These are phyloP conservation scores for Lepiota venenata DNA, from an alignment of 768 basidiomycete species.

Conservation along the genomic window DNA sequence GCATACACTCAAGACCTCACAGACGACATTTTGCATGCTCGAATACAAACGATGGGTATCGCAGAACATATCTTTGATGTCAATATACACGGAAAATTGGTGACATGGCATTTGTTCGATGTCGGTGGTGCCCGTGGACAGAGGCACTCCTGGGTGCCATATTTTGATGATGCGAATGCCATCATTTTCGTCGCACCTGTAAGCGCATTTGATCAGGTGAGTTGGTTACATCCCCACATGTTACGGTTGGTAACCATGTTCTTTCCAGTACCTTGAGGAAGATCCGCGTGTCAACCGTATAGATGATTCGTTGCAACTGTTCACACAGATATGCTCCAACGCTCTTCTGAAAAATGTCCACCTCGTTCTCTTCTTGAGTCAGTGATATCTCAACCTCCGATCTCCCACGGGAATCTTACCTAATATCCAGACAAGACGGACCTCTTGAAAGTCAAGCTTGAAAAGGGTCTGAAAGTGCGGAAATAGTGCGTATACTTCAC, in stretches of 20 bases:
- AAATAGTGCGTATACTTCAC: conserved; percentile 60
- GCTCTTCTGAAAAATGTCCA: conserved; percentile 70
- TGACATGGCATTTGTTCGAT: conserved; percentile 73
- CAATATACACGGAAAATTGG: conserved; percentile 71
- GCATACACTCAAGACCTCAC: conserved; percentile 26
- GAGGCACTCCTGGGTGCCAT: conserved; percentile 77
- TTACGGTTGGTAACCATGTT: conserved; percentile 6
- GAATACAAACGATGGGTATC: conserved; percentile 88
- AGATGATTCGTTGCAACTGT: conserved; percentile 85
- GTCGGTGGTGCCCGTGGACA: conserved; percentile 72
- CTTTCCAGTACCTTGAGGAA: conserved; percentile 74
- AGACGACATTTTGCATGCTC: conserved; percentile 89
- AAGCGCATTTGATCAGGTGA: conserved; percentile 76
- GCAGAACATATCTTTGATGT: conserved; percentile 83
- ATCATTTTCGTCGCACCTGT: conserved; percentile 81
- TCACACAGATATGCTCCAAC: conserved; percentile 83
- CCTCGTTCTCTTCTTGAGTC: conserved; percentile 57
- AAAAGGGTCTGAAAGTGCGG: conserved; percentile 63
- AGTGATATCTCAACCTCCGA: conserved; percentile 18
- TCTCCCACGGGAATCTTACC: conserved; percentile 12
- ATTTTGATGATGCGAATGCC: conserved; percentile 73
- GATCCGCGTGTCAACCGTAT: conserved; percentile 83
- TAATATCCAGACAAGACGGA: conserved; percentile 66
- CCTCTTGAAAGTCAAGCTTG: conserved; percentile 68
- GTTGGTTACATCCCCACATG: neutral